Conservation (phyloP, 129 eudicot genomes). For the Flaveria brownii region DNA sequence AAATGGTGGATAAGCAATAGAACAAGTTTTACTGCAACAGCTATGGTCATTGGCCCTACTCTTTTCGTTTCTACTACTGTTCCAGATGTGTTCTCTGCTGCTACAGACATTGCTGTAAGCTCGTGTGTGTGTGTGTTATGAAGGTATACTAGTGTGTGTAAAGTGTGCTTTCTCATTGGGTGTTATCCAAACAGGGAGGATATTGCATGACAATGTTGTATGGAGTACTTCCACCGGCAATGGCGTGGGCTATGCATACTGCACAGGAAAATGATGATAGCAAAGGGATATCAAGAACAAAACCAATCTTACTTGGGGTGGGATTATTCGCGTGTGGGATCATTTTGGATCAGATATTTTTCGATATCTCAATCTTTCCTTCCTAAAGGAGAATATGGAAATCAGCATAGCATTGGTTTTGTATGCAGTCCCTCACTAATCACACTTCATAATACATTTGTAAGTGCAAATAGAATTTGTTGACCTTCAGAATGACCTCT, state of each 20-base stretch:
- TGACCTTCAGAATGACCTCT: neutral
- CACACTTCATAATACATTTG: neutral
- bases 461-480: neutral
- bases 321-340: conserved; percentile 69
- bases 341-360: conserved; percentile 62
- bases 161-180: neutral
- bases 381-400: conserved; percentile 23
- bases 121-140: conserved; percentile 12
- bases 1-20: conserved; percentile 67
- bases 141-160: conserved; percentile 3
- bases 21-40: conserved; percentile 53
- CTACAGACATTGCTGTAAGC: conserved; percentile 96
- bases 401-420: neutral
- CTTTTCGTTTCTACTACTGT: conserved; percentile 61
- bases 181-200: conserved; percentile 64
- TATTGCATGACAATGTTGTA: conserved; percentile 88
- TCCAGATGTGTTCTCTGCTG: conserved; percentile 79
- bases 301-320: conserved; percentile 55
- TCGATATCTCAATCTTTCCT: conserved; percentile 55
- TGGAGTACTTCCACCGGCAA: conserved; percentile 88
- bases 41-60: conserved; percentile 66
- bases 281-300: conserved; percentile 38
- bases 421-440: neutral
- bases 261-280: conserved; percentile 26
- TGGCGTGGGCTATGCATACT: conserved; percentile 73